Conservation (phyloP, 1,284 basidiomycete species). For the Pseudozyma flocculosa region DNA sequence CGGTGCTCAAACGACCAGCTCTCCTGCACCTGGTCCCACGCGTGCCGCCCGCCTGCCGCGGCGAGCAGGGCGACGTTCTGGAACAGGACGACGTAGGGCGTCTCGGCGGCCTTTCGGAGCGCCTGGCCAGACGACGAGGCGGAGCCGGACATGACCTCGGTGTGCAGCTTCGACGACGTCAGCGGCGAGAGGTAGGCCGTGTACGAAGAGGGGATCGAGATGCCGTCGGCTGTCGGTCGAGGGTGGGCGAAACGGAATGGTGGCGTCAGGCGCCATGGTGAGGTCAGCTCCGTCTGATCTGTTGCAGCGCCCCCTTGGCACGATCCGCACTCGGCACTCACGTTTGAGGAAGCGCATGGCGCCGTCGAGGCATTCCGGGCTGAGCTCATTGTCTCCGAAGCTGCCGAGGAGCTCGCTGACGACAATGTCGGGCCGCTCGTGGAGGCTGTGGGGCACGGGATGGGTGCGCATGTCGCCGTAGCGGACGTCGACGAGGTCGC, state of each 20-base stretch:
- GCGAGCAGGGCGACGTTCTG: constrained; percentile 67
- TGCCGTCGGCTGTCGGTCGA: constrained; percentile 69
- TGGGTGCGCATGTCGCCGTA: constrained; percentile 92
- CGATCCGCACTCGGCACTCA: too few species aligned
- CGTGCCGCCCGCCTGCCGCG: constrained; percentile 63
- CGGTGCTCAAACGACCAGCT: constrained; percentile 95
- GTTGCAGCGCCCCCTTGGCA: too few species aligned
- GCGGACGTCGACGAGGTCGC: constrained; percentile 72
- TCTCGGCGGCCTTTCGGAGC: constrained; percentile 69
- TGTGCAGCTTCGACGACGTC: constrained; percentile 80
- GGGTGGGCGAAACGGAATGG: too few species aligned
- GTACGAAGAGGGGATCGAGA: constrained; percentile 95
- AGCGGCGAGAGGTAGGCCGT: constrained; percentile 90
- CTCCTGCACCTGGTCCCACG: constrained; percentile 80
- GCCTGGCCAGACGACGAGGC: constrained; percentile 16
- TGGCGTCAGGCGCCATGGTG: too few species aligned
- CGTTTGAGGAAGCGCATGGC: constrained; percentile 69
- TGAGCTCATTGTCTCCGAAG: constrained; percentile 98
- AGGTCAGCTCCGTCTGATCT: too few species aligned
- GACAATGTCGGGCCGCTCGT: constrained; percentile 83
- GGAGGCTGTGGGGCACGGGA: constrained; percentile 59
- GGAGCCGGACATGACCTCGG: constrained; percentile 24
- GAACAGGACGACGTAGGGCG: constrained; percentile 98
- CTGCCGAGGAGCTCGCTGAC: constrained; percentile 94
- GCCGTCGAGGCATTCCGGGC: constrained; percentile 96